phyloP scores from a whole-genome alignment of 805 yeast genomes.

The Millerozyma miso region DNA sequence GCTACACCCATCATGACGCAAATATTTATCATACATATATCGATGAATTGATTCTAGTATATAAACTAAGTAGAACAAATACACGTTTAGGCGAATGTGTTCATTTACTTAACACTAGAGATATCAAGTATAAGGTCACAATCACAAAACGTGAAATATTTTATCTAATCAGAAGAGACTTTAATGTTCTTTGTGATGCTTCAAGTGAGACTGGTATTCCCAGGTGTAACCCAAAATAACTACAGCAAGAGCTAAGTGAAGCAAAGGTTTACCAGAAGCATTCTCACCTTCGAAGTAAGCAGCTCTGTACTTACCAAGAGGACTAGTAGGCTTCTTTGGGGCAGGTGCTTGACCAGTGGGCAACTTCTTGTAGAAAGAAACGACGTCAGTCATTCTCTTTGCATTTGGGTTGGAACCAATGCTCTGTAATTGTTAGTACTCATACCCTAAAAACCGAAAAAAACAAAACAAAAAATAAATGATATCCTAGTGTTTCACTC shows the following conservation, averaged over 20 bases:
- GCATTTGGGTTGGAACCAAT: conserved; percentile 95
- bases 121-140: too few relatives aligned
- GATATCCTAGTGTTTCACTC: too few relatives aligned
- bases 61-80: not conserved
- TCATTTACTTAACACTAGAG: too few relatives aligned
- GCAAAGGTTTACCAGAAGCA: conserved; percentile 77
- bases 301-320: conserved; percentile 75
- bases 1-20: not conserved
- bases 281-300: conserved; percentile 81
- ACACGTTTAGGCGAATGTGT: not conserved
- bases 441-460: conserved; percentile 2
- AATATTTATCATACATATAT: too few relatives aligned
- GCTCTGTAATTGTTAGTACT: conserved; percentile 50
- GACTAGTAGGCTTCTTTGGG: conserved; percentile 59
- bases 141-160: not conserved
- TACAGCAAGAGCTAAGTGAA: conserved; percentile 69
- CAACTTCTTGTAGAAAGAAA: conserved; percentile 89
- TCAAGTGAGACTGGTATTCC: conserved; percentile 89
- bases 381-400: conserved; percentile 93
- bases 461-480: too few relatives aligned
- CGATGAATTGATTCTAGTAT: not conserved
- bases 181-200: conserved; percentile 31
- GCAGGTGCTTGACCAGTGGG: conserved; percentile 91
- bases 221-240: conserved; percentile 79
- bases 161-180: not conserved